Base-by-base conservation (phyloP, 257 asterid species). In the Ehretia macrophylla region DNA sequence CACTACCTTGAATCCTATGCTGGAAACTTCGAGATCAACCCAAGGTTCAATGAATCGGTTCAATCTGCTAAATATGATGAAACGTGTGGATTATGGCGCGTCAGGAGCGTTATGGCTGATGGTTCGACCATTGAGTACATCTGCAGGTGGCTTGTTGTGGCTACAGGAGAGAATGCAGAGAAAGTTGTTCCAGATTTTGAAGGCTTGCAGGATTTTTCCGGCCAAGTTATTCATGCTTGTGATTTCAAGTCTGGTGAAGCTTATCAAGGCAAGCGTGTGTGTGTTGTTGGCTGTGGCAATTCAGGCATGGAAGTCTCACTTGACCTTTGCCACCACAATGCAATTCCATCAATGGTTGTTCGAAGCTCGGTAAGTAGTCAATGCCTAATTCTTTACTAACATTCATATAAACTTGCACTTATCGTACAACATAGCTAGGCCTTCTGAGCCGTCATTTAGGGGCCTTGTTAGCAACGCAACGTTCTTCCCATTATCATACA, bases 281-380 rank as follows among this genome's bases (percentile, higher is more conserved):
- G 88, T 19, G 98, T 91, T 2, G 94, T 88, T 17, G 98, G 98
- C 0, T 85, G 98, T 68, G 98, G 98, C 38, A 91, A 91, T 63
- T 91, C 98, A 10, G 96, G 96, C 32, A 88, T 91, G 98, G 98
- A 91, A 65, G 84, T 91, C 35, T 80, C 88, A 1, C 94, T 91
- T 59, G 98, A 91, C 76, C 98, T 91, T 62, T 82, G 81, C 61
- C 85, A 78, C 23, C 85, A 88, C 27, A 69, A 68, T 51, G 96
- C 96, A 14, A 10, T 49, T 64, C 95, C 98, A 49, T 78, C 85
- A 4, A 80, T 91, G 94, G 92, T 88, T 4, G 92, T 81, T 64
- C 77, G 98, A 17, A 82, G 88, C 77, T 74, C 90, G 5, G 98
- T 91, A 54, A 83, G 91, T 70, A 83, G 17, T 17, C 4, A 49